Evolutionary conservation across 768 basidiomycete genomes (phyloP), one percentile per base, ranked within the genome.

Genomic region (Coprinellus micaceus): DNA sequence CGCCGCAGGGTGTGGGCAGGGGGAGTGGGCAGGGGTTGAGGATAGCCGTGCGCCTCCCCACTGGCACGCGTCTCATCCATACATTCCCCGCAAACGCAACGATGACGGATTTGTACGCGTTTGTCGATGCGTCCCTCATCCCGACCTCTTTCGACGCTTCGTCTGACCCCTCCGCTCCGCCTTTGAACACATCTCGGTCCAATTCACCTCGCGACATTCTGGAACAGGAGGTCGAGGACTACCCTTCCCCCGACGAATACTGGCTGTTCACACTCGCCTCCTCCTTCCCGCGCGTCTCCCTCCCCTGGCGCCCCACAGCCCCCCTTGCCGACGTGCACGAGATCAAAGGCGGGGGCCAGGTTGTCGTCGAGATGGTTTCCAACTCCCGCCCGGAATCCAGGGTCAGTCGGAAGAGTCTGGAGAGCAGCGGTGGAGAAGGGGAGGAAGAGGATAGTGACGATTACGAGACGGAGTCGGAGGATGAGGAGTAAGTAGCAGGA

Each of bases 211-310:
- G 80, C 53, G 54, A 63, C 19, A 65, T 68, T 9, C 66, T 76
- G 25, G 73, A 70, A 52, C 62, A 61, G 21, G 67, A 72, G 45
- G 62, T 74, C 46, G 37, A 49, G 0, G 58, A 15, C 30, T 49
- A 29, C 19, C 41, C 50, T 7, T 47, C 57, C 33, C 57, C 71
- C 10, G 70, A 75, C 9, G 71, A 70, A 25, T 91, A 85, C 78
- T 93, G 88, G 85, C 84, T 82, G 7, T 94, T 95, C 75, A 77
- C 74, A 58, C 72, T 95, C 26, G 74, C 73, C 2, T 78, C 80
- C 2, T 79, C 89, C 10, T 94, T 90, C 63, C 93, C 93, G 3
- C 74, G 88, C 52, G 72, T 71, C 41, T 83, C 83, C 67, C 78
- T 89, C 52, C 74, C 74, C 12, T 90, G 85, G 78, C 54, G 61